Evolutionary conservation across 2,329 filamentous ascomycete genomes (phyloP).

Genomic region (Ilyonectria destructans): DNA sequence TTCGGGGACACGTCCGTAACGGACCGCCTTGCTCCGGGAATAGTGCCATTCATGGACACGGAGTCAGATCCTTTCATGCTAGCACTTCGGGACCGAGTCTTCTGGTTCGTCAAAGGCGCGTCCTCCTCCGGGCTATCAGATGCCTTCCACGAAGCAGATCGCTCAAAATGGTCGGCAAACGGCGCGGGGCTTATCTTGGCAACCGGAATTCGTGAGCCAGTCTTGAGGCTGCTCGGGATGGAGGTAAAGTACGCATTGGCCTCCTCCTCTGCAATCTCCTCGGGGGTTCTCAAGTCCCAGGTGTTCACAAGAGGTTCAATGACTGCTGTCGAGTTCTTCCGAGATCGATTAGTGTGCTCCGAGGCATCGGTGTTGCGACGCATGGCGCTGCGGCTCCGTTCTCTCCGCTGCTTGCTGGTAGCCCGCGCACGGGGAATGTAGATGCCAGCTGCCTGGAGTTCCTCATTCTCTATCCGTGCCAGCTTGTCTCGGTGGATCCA

Average conservation of each 20-base stretch:
- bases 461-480: constrained; percentile 84
- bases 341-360: constrained; percentile 52
- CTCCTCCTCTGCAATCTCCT: constrained; percentile 80
- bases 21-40: constrained; percentile 58
- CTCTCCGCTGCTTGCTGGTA: constrained; percentile 64
- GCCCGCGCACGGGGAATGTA: constrained; percentile 70
- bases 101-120: constrained; percentile 71
- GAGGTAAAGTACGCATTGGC: constrained; percentile 65
- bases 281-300: constrained; percentile 84
- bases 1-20: constrained; percentile 69
- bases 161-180: constrained; percentile 82
- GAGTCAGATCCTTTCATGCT: constrained; percentile 64
- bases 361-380: constrained; percentile 53
- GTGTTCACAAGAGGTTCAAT: constrained; percentile 61
- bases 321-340: constrained; percentile 64
- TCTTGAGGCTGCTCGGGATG: constrained; percentile 68
- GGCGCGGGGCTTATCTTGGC: constrained; percentile 85
- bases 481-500: constrained; percentile 93
- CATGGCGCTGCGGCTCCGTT: constrained; percentile 56
- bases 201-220: constrained; percentile 88
- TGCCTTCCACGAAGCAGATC: constrained; percentile 60
- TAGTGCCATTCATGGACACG: constrained; percentile 38
- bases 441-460: constrained; percentile 85
- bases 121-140: constrained; percentile 72
- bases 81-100: constrained; percentile 79